Evolutionary conservation across 2,329 filamentous ascomycete genomes (phyloP), one percentile per base, ranked within the genome.

Genomic region (Chaetothyriales sp.): DNA sequence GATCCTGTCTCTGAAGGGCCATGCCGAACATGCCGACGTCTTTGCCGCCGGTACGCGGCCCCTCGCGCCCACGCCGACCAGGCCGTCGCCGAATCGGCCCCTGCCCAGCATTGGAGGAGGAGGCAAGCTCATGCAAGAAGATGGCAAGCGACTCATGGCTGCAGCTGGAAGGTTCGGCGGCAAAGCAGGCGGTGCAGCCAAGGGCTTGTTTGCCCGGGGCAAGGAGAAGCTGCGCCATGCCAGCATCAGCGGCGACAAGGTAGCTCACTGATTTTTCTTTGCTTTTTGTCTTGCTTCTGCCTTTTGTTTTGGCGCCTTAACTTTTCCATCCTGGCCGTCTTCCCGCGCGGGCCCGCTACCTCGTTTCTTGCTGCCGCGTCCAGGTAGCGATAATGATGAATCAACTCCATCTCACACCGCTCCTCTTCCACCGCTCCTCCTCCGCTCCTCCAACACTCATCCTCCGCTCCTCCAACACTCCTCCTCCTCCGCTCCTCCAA

Each of bases 171-270:
- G 80, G 18, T 71, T 84, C 53, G 78, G 82, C 54, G 81, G 81
- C 20, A 83, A 83, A 63, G 81, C 80, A 29, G 77, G 79, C 57
- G 89, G 87, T 65, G 87, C 88, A 53, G 89, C 89, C 47, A 95
- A 95, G 72, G 90, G 89, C 49, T 69, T 95, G 58, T 83, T 95
- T 67, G 88, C 85, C 59, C 94, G 94, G 71, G 87, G 89, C 60
- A 90, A 86, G 71, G 90, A 79, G 70, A 90, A 87, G 69, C 81
- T 95, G 63, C 73, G 74, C 66, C 74, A 77, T 56, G 78, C 76
- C 65, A 78, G 78, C 58, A 80, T 82, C 56, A 69, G 69, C 50
- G 69, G 69, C 64, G 86, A 92, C 69, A 94, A 94, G 86, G 86
- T 89, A 85, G 88, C 87, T 82, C 72, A 75, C 77, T 81, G 72